Evolutionary conservation across 345 rosid species (phyloP), one percentile per base, ranked within the genome.

Genomic region (Hibiscus trionum): DNA sequence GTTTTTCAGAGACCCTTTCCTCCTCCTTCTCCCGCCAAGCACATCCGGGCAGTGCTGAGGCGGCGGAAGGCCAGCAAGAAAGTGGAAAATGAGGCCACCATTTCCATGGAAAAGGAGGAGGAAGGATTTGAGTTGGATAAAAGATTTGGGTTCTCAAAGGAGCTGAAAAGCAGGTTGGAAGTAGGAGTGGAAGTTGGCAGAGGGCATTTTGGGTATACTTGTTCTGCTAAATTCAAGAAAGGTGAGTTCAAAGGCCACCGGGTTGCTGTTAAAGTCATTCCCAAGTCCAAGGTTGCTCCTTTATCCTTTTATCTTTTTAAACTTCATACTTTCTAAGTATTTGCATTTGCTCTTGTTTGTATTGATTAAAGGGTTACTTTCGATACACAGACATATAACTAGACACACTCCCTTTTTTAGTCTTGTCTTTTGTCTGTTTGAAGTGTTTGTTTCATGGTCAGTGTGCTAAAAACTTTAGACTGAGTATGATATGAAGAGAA

Each of bases 181-280:
- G 64, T 95, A 15, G 97, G 96, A 42, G 91, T 84, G 39, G 99
- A 92, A 77, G 93, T 90, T 53, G 99, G 99, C 57, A 72, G 99
- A 78, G 99, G 99, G 27, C 99, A 95, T 87, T 92, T 89, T 79
- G 99, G 98, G 62, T 92, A 88, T 68, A 92, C 99, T 75, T 92
- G 99, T 73, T 86, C 90, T 74, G 98, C 97, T 16, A 89, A 70
- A 82, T 92, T 85, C 82, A 95, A 87, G 85, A 92, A 90, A 79
- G 99, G 99, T 66, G 94, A 87, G 72, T 80, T 81, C 57, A 90
- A 92, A 73, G 98, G 91, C 58, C 90, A 83, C 62, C 90, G 81
- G 64, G 99, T 90, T 74, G 99, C 97, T 65, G 91, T 92, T 55
- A 95, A 95, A 84, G 88, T 92, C 85, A 88, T 95, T 67, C 97